phyloP scores from a whole-genome alignment of 2,329 filamentous ascomycete genomes.

The Aphanoascus verrucosus region DNA sequence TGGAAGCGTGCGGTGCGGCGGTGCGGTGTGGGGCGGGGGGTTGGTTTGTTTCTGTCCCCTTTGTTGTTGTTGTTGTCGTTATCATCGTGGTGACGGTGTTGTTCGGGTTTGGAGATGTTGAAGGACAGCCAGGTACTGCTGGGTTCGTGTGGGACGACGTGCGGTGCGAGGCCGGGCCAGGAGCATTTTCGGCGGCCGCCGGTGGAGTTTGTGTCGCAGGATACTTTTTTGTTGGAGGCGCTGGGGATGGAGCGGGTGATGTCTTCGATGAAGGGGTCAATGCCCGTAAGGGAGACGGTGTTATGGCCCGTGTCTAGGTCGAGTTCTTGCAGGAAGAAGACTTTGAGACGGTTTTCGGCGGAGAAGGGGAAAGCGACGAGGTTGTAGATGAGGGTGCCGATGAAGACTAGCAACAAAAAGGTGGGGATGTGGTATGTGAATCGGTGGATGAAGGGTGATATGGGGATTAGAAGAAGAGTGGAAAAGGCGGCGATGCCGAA shows the following conservation, averaged over 20 bases:
- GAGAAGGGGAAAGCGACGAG: constrained; percentile 83
- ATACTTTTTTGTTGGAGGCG: constrained; percentile 50
- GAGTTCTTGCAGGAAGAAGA: constrained; percentile 74
- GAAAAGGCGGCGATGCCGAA: constrained; percentile 57
- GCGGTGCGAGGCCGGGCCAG: constrained; percentile 59
- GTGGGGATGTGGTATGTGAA: constrained; percentile 72
- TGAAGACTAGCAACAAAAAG: constrained; percentile 61
- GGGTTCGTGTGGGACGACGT: constrained; percentile 44
- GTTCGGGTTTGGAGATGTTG: constrained; percentile 43
- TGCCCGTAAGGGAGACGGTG: constrained; percentile 56
- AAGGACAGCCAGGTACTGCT: constrained; percentile 54
- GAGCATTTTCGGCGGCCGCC: constrained; percentile 49
- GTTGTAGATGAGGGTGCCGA: constrained; percentile 73
- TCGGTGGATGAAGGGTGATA: constrained; percentile 76
- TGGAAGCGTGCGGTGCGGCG: constrained; percentile 45
- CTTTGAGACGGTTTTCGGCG: constrained; percentile 64
- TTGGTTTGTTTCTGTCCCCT: constrained; percentile 28
- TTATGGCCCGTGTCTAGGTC: constrained; percentile 65
- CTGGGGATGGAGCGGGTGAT: constrained; percentile 62
- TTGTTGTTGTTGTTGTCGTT: constrained; percentile 26
- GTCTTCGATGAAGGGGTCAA: constrained; percentile 54
- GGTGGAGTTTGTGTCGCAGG: constrained; percentile 39
- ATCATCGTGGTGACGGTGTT: constrained; percentile 20
- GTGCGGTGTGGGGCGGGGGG: constrained; percentile 12
- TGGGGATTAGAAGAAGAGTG: constrained; percentile 61